Percentiles rank a stretch among this genome's conserved stretches.
phyloP scores from a whole-genome alignment of 805 yeast genomes.

The Sugiyamaella marilandica region DNA sequence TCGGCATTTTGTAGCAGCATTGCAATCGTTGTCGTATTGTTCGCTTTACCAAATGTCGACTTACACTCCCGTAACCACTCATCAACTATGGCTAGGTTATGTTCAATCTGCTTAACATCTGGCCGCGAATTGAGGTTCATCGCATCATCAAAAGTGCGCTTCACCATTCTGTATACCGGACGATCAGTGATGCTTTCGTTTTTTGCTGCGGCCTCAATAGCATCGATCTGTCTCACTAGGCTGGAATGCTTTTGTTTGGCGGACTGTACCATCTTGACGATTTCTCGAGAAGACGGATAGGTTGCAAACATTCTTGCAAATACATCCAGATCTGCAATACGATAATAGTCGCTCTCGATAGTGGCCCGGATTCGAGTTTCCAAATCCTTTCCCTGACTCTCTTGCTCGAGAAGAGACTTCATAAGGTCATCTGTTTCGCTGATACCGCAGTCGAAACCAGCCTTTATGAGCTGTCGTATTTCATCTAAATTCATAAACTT shows the following conservation, averaged over 20 bases:
- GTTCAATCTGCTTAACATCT: conserved; percentile 21
- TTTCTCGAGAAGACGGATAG: conserved; percentile 14
- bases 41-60: conserved; percentile 34
- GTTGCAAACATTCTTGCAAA: conserved; percentile 13
- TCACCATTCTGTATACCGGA: conserved; percentile 30
- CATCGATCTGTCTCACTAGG: conserved; percentile 17
- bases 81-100: conserved; percentile 29
- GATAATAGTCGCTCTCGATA: conserved; percentile 11
- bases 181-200: conserved; percentile 34
- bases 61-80: conserved; percentile 37
- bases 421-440: conserved; percentile 21
- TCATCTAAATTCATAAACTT: conserved; percentile 23
- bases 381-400: conserved; percentile 26
- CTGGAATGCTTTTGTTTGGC: conserved; percentile 14
- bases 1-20: conserved; percentile 27
- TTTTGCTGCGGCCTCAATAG: conserved; percentile 21
- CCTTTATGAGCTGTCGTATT: conserved; percentile 22
- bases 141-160: conserved; percentile 25
- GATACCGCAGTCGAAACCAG: conserved; percentile 28
- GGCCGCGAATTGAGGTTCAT: conserved; percentile 20
- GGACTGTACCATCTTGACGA: conserved; percentile 22
- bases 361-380: conserved; percentile 20
- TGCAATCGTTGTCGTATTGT: conserved; percentile 32
- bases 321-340: conserved; percentile 10
- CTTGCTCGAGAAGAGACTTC: conserved; percentile 11